Conservation (phyloP, 768 basidiomycete genomes). For the Cubamyces sp. region DNA sequence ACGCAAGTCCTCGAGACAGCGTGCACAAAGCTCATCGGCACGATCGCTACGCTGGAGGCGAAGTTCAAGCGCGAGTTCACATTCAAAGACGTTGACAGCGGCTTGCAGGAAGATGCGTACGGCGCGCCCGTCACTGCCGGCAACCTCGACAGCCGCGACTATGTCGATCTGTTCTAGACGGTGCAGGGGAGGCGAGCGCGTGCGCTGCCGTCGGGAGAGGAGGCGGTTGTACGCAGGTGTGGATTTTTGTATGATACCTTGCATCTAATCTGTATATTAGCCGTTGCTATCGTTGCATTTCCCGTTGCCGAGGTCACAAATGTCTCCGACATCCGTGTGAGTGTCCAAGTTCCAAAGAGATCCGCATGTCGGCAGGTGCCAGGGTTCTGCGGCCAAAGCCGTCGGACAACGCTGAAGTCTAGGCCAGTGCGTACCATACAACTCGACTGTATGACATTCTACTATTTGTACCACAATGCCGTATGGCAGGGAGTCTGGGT, state of each 20-base stretch:
- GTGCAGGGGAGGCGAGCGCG: neutral
- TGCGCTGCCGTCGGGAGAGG: neutral
- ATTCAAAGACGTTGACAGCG: conserved; percentile 59
- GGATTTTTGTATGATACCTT: conserved; percentile 6
- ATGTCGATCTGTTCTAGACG: conserved; percentile 31
- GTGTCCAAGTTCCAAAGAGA: neutral
- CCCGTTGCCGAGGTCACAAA: neutral
- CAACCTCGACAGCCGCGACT: conserved; percentile 31
- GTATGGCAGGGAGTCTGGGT: too few relatives aligned
- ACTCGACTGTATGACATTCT: too few relatives aligned
- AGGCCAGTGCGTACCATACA: too few relatives aligned
- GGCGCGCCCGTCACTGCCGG: conserved; percentile 28
- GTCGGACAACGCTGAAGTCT: too few relatives aligned
- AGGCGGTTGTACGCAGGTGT: neutral
- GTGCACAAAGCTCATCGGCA: conserved; percentile 75
- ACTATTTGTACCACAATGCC: too few relatives aligned
- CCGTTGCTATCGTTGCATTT: conserved; percentile 7
- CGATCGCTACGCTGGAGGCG: conserved; percentile 61
- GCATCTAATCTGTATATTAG: conserved; percentile 15
- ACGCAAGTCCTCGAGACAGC: conserved; percentile 83
- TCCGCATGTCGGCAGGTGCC: too few relatives aligned
- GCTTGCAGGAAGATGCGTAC: conserved; percentile 36
- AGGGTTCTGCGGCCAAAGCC: too few relatives aligned
- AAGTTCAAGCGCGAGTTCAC: conserved; percentile 86
- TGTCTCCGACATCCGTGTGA: neutral